phyloP scores from a whole-genome alignment of 768 basidiomycete genomes.

The Auricularia auricula-judae region DNA sequence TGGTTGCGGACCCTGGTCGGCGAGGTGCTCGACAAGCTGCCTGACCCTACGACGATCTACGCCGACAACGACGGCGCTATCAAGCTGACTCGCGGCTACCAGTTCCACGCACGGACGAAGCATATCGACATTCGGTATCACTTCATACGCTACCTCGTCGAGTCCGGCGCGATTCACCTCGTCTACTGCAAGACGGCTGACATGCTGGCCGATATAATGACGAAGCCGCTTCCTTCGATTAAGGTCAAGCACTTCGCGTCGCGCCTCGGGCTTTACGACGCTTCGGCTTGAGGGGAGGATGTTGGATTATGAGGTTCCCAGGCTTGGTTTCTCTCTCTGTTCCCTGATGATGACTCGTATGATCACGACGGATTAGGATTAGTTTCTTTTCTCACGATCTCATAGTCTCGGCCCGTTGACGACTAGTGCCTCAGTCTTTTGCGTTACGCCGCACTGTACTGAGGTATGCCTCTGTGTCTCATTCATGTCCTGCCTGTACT shows the following conservation, averaged over 20 bases:
- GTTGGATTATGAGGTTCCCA: too few relatives aligned
- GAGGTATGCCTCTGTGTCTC: too few relatives aligned
- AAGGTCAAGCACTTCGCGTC: constrained; percentile 3
- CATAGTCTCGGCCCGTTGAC: too few relatives aligned
- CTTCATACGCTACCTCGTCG: constrained; percentile 13
- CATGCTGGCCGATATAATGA: constrained; percentile 31
- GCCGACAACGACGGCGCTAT: constrained; percentile 17
- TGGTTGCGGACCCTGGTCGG: constrained; percentile 10
- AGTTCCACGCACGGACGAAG: not conserved
- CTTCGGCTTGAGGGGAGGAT: constrained; percentile 7
- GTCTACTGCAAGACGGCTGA: constrained; percentile 21
- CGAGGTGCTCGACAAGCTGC: not conserved
- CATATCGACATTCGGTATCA: constrained; percentile 8
- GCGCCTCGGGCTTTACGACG: not conserved
- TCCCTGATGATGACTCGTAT: too few relatives aligned
- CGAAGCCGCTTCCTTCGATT: constrained; percentile 20
- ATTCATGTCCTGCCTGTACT: too few relatives aligned
- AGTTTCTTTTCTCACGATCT: too few relatives aligned
- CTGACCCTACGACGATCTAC: constrained; percentile 7
- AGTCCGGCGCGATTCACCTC: constrained; percentile 14
- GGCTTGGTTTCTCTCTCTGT: too few relatives aligned
- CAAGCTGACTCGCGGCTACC: constrained; percentile 10
- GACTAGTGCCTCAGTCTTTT: too few relatives aligned
- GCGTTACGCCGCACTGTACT: too few relatives aligned
- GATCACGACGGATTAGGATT: too few relatives aligned